Conservation (phyloP, 1,284 basidiomycete genomes). For the Boletus holoroseus region DNA sequence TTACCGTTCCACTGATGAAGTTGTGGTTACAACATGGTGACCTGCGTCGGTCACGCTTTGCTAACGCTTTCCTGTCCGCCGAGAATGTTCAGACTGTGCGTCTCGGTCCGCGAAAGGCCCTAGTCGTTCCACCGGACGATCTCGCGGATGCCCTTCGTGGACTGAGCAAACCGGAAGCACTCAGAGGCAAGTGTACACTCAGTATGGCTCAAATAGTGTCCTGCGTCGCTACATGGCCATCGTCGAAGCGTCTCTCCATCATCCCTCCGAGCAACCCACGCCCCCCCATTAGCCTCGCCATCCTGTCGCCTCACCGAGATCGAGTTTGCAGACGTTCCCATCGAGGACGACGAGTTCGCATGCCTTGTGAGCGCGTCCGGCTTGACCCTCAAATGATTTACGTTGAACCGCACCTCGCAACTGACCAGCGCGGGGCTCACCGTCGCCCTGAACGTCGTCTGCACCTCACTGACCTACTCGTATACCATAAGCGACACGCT, state of each 20-base stretch:
- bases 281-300: not conserved
- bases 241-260: slow-evolving; percentile 7
- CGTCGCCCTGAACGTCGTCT: not conserved
- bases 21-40: not conserved
- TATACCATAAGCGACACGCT: not conserved
- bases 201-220: not conserved
- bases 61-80: not conserved
- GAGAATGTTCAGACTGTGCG: not conserved
- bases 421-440: slow-evolving; percentile 8
- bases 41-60: not conserved
- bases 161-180: not conserved
- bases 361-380: slow-evolving; percentile 8
- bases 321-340: not conserved
- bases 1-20: no score
- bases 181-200: not conserved
- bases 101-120: not conserved
- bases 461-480: not conserved
- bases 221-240: slow-evolving; percentile 13
- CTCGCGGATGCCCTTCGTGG: not conserved
- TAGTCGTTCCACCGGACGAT: not conserved
- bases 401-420: not conserved
- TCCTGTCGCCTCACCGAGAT: slow-evolving; percentile 1
- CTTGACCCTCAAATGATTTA: slow-evolving; percentile 5
- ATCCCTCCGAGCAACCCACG: not conserved
- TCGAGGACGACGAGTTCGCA: slow-evolving; percentile 9